phyloP scores from a whole-genome alignment of 2,329 filamentous ascomycete species.

The Colletotrichum trifolii region DNA sequence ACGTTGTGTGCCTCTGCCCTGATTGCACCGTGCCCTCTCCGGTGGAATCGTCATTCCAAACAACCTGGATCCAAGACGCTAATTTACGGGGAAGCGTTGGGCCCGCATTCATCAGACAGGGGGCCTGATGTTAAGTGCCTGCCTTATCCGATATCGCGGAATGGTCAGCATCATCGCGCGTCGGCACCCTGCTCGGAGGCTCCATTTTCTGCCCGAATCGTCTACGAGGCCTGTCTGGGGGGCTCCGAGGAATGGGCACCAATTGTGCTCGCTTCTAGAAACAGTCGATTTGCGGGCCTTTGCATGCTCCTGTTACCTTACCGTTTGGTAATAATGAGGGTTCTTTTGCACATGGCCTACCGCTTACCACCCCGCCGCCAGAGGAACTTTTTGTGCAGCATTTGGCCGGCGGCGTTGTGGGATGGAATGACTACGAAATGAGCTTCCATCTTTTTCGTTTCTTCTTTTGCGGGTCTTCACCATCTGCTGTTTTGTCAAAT shows the following conservation, averaged over 20 bases:
- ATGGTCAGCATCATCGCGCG: conserved; percentile 36
- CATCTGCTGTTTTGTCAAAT: conserved; percentile 32
- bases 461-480: conserved; percentile 11
- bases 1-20: conserved; percentile 24
- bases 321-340: conserved; percentile 37
- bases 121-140: conserved; percentile 29
- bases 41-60: conserved; percentile 32
- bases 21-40: conserved; percentile 28
- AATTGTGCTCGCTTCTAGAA: conserved; percentile 34
- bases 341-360: conserved; percentile 28
- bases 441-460: neutral
- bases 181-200: conserved; percentile 13
- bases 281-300: conserved; percentile 26
- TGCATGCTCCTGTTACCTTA: conserved; percentile 33
- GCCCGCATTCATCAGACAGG: conserved; percentile 30
- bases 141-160: conserved; percentile 36
- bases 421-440: conserved; percentile 10
- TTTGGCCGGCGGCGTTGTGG: conserved; percentile 8
- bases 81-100: conserved; percentile 30
- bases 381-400: conserved; percentile 14
- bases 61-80: conserved; percentile 28
- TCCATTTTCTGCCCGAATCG: conserved; percentile 26
- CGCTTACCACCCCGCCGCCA: conserved; percentile 14
- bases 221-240: conserved; percentile 6
- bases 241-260: conserved; percentile 16